phyloP scores from a whole-genome alignment of 352 stramenopile genomes.

The Phytophthora capsici region DNA sequence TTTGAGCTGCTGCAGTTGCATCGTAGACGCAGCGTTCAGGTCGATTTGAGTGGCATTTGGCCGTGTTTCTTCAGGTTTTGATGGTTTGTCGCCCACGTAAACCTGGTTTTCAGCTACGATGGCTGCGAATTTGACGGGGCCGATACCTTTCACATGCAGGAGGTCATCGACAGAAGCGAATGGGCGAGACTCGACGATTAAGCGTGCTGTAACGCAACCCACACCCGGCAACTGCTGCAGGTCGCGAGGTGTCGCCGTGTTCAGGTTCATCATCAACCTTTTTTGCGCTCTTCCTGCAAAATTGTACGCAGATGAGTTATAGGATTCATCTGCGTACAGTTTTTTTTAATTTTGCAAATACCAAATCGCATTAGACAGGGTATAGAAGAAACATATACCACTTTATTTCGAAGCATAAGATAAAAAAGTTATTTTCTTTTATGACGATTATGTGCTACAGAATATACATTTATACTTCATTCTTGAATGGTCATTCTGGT shows the following conservation, averaged over 20 bases:
- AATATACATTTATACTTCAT: no score
- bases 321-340: no score
- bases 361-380: no score
- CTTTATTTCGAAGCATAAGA: no score
- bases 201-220: slow-evolving; percentile 40
- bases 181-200: slow-evolving; percentile 53
- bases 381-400: no score
- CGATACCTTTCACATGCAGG: slow-evolving; percentile 52
- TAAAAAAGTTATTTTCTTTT: no score
- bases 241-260: slow-evolving; percentile 33
- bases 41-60: slow-evolving; percentile 38
- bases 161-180: slow-evolving; percentile 51
- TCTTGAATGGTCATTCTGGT: no score
- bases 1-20: slow-evolving; percentile 46
- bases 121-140: slow-evolving; percentile 39
- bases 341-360: no score
- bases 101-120: slow-evolving; percentile 26
- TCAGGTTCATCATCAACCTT: slow-evolving; percentile 42
- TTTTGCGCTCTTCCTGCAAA: slow-evolving; percentile 46
- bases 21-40: slow-evolving; percentile 50
- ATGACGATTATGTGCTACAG: no score
- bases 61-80: neutral
- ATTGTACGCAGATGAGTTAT: no score
- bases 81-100: slow-evolving; percentile 29
- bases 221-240: slow-evolving; percentile 54